Evolutionary conservation across 148 eudicot species (phyloP).

Genomic region (Vaccinium darrowii): DNA sequence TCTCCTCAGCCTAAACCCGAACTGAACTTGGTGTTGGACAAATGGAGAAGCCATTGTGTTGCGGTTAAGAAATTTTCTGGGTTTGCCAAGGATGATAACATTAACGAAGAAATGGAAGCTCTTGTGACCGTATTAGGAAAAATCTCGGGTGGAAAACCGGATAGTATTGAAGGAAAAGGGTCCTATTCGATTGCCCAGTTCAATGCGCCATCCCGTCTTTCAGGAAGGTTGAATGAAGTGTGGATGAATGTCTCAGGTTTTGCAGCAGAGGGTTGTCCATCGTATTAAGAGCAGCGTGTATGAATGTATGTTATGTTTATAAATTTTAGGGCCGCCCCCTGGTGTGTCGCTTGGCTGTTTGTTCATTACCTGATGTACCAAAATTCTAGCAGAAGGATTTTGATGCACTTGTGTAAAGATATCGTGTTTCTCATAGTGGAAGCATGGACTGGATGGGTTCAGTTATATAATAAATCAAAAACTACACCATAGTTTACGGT

Average conservation of each 20-base stretch:
- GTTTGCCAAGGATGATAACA: conserved; percentile 26
- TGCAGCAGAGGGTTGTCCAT: conserved; percentile 16
- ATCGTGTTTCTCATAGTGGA: too few relatives aligned
- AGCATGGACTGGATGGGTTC: too few relatives aligned
- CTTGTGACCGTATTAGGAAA: conserved; percentile 11
- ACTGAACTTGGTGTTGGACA: conserved; percentile 16
- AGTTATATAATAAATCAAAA: too few relatives aligned
- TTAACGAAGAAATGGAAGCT: conserved; percentile 16
- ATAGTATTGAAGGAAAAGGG: neutral
- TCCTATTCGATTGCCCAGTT: conserved; percentile 27
- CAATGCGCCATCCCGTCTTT: conserved; percentile 19
- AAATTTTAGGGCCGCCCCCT: too few relatives aligned
- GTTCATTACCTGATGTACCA: too few relatives aligned
- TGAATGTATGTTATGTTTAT: neutral
- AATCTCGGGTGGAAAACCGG: neutral
- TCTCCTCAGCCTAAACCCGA: conserved; percentile 22
- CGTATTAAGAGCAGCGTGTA: neutral
- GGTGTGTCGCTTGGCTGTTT: too few relatives aligned
- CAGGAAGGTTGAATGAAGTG: conserved; percentile 28
- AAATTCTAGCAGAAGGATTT: too few relatives aligned
- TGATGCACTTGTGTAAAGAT: too few relatives aligned
- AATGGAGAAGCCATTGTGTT: conserved; percentile 18
- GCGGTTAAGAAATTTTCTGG: conserved; percentile 26
- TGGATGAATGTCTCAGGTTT: conserved; percentile 25
- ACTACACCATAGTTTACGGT: too few relatives aligned